These are phyloP conservation scores for Cylindrotheca fusiformis DNA, from an alignment of 108 stramenopile species.

Conservation along the genomic window DNA sequence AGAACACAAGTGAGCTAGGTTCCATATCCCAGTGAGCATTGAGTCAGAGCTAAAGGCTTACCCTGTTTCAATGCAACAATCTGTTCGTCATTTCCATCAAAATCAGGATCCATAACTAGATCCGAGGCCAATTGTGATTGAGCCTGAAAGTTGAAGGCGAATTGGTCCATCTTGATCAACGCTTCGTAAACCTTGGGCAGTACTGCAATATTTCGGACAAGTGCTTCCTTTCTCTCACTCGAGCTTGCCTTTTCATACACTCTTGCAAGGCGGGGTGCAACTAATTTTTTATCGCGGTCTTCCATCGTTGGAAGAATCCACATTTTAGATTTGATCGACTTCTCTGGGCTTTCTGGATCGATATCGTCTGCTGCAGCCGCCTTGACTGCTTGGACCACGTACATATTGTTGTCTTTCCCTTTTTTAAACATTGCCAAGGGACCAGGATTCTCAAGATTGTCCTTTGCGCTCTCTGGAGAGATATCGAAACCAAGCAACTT, in stretches of 20 bases:
- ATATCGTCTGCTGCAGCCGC: conserved; percentile 55
- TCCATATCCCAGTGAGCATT: background rate
- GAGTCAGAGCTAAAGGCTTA: conserved; percentile 13
- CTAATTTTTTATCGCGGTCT: conserved; percentile 78
- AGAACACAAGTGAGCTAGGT: conserved; percentile 5
- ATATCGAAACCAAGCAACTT: conserved; percentile 80
- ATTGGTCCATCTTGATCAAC: conserved; percentile 86
- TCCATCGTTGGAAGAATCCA: conserved; percentile 85
- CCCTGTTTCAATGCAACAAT: conserved; percentile 79
- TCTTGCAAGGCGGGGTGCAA: conserved; percentile 71
- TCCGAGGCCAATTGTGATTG: conserved; percentile 89
- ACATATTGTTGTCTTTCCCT: conserved; percentile 54
- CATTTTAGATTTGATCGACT: conserved; percentile 67
- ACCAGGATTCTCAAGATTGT: conserved; percentile 29
- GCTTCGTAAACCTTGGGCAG: conserved; percentile 80
- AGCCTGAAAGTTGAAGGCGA: conserved; percentile 85
- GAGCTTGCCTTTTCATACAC: conserved; percentile 32
- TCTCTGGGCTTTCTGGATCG: conserved; percentile 62
- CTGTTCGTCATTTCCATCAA: conserved; percentile 77
- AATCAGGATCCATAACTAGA: conserved; percentile 72
- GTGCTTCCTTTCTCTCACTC: conserved; percentile 33
- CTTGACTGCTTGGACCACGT: conserved; percentile 79
- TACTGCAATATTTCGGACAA: conserved; percentile 50
- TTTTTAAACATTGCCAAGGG: conserved; percentile 46
- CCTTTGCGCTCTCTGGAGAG: conserved; percentile 74